Evolutionary conservation across 2,329 filamentous ascomycete species (phyloP).

Genomic region (Hypomyces perniciosus): DNA sequence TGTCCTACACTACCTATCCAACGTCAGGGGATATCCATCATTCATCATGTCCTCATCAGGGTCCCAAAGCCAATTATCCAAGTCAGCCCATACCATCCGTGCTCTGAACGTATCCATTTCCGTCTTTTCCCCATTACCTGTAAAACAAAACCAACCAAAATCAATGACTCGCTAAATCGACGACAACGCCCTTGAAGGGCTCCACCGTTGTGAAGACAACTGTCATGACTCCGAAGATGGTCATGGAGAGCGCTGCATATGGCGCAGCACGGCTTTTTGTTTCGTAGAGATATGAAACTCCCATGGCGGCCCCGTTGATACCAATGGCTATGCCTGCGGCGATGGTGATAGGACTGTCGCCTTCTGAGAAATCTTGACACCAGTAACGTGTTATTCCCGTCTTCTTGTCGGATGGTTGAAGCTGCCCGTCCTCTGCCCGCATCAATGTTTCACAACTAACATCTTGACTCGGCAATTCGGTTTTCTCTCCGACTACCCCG

Average conservation of each 20-base stretch:
- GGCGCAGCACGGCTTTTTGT: slow-evolving; percentile 46
- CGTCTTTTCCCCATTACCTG: background rate
- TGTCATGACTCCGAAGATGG: slow-evolving; percentile 49
- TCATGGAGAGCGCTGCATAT: slow-evolving; percentile 53
- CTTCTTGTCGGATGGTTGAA: background rate
- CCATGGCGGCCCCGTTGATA: slow-evolving; percentile 56
- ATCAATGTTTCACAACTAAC: slow-evolving; percentile 1
- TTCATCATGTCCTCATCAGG: background rate
- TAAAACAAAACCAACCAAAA: background rate
- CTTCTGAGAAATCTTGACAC: slow-evolving; percentile 6
- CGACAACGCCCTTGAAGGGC: slow-evolving; percentile 36
- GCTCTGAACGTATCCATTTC: no score
- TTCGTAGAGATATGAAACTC: slow-evolving; percentile 52
- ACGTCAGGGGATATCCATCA: background rate
- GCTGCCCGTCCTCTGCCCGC: background rate
- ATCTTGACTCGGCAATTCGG: background rate
- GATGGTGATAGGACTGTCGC: slow-evolving; percentile 33
- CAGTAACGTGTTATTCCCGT: background rate
- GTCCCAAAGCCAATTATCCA: no score
- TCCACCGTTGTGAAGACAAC: slow-evolving; percentile 47
- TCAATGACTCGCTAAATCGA: slow-evolving; percentile 24
- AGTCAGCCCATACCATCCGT: no score
- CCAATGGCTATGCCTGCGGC: slow-evolving; percentile 49
- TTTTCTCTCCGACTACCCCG: slow-evolving; percentile 15
- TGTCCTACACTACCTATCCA: no score